These are phyloP conservation scores for Penicillium herquei DNA, from an alignment of 495 filamentous ascomycete genomes.

Conservation along the genomic window DNA sequence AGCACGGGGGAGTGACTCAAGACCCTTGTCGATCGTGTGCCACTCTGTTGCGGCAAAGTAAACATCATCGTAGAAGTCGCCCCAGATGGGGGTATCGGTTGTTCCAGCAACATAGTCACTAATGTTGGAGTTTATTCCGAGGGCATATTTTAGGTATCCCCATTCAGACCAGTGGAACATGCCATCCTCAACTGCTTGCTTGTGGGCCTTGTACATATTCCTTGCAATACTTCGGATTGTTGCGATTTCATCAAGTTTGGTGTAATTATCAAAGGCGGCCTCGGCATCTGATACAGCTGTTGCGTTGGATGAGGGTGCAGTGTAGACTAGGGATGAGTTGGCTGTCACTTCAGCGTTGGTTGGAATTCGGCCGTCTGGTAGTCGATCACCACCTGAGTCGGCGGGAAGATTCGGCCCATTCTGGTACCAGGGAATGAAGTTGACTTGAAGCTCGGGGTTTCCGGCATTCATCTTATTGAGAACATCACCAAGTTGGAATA, in stretches of 20 bases:
- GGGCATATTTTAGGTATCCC: slow-evolving; percentile 57
- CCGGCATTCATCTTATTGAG: slow-evolving; percentile 58
- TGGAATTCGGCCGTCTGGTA: slow-evolving; percentile 46
- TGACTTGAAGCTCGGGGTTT: slow-evolving; percentile 51
- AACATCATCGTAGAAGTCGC: slow-evolving; percentile 42
- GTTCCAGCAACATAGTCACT: slow-evolving; percentile 47
- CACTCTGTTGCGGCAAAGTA: slow-evolving; percentile 62
- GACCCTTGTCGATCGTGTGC: slow-evolving; percentile 64
- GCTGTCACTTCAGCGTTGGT: slow-evolving; percentile 35
- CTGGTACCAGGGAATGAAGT: slow-evolving; percentile 67
- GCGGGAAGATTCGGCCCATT: slow-evolving; percentile 50
- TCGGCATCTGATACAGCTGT: slow-evolving; percentile 38
- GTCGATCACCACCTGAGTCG: slow-evolving; percentile 50
- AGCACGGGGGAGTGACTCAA: slow-evolving; percentile 58
- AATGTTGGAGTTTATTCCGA: slow-evolving; percentile 53
- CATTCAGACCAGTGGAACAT: slow-evolving; percentile 60
- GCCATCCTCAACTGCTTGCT: slow-evolving; percentile 29
- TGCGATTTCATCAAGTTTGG: slow-evolving; percentile 21
- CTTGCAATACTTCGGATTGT: slow-evolving; percentile 45
- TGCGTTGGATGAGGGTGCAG: slow-evolving; percentile 27
- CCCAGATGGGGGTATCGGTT: slow-evolving; percentile 25
- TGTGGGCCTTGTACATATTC: slow-evolving; percentile 66
- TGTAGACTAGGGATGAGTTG: slow-evolving; percentile 31
- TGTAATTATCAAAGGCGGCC: slow-evolving; percentile 27
- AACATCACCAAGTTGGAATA: slow-evolving; percentile 60